Evolutionary conservation across 108 stramenopile species (phyloP), one percentile per base, ranked within the genome.

Genomic region (Nannochloropsis salina): DNA sequence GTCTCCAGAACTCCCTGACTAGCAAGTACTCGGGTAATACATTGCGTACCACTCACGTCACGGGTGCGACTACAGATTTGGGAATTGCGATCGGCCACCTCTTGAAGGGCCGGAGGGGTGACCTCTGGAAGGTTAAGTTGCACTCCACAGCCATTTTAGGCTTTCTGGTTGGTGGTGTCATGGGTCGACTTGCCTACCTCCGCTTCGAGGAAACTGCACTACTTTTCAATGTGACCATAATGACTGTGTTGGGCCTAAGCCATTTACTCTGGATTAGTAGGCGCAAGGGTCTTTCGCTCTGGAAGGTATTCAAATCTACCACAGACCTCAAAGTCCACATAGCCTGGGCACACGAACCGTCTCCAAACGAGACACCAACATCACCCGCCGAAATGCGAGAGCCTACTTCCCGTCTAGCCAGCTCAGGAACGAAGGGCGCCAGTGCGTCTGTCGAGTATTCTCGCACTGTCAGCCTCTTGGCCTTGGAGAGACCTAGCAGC

Each of bases 11-110:
- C 21, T 43, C 82, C 15, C 42, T 82, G 5, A 82, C 82, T 3
- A 82, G 44, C 21, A 82, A 82, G 21, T 82, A 82, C 8, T n/a
- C 20, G 20, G 82, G 82, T 15, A 82, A 82, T 21, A 82, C 44
- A 0, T 0, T 82, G 44, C 82, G 82, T 15, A 82, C 82, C 44
- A 82, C 82, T 15, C 82, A 82, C 9, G 44, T 21, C 20, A 82
- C 82, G 44, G 82, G 82, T 15, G 44, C 6, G 20, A 45, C 82
- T 21, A 82, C 82, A 20, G 82, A 82, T 21, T 20, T 82, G 42
- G 82, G 82, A 15, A 82, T 82, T 20, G 82, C 44, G 3, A 44
- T 82, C 8, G 82, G 82, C 20, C 82, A 45, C 8, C 20, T 82
- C 9, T 20, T 82, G 20, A 82, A 82, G 21, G 82, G 82, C 20